Base-by-base conservation (phyloP, 331 rosid genomes). In the Cucumis variabilis region DNA sequence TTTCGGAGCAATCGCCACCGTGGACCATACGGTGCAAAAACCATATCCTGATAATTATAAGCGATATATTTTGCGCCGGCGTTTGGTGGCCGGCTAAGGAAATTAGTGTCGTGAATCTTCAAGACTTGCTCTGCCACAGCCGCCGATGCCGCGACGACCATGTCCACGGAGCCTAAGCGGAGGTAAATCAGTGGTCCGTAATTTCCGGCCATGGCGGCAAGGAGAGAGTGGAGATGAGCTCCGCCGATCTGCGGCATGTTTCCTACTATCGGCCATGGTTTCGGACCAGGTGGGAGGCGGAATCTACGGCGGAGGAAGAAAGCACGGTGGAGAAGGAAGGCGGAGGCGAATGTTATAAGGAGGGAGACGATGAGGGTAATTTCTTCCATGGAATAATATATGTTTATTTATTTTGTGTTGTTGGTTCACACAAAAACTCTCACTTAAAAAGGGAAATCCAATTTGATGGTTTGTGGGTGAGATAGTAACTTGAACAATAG, bases 181-280 rank as follows among this genome's bases (percentile, higher is more conserved):
- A 97, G 98, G 87, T 91, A 92, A 93, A 97, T 93, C 50, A 97
- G 90, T 1, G 99, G 98, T 5, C 99, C 98, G 30, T 97, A 33
- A 19, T 71, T 62, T 0, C 78, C 88, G 20, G 98, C 97, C 90
- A 97, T 53, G 4, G 85, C 86, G 0, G 98, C 99, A 0, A 95
- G 55, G 0, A 93, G 55, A 10, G 97, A 85, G 55, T 93, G 98
- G 92, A 95, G 99, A 11, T 96, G 99, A 14, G 89, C 86, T 0
- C 90, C 16, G 13, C 99, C 98, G 51, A 97, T 6, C 87, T 94
- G 96, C 2, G 94, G 98, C 25, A 97, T 13, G 93, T 95, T 97
- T 0, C 99, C 99, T 25, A 97, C 41, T 0, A 95, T 19, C 0
- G 98, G 98, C 99, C 98, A 97, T 7, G 98, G 98, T 27, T 83